A percentile compares a stretch with the other conserved stretches of the same genome.
Conservation (phyloP, 2,329 filamentous ascomycete species). For the Fusarium pseudocircinatum region DNA sequence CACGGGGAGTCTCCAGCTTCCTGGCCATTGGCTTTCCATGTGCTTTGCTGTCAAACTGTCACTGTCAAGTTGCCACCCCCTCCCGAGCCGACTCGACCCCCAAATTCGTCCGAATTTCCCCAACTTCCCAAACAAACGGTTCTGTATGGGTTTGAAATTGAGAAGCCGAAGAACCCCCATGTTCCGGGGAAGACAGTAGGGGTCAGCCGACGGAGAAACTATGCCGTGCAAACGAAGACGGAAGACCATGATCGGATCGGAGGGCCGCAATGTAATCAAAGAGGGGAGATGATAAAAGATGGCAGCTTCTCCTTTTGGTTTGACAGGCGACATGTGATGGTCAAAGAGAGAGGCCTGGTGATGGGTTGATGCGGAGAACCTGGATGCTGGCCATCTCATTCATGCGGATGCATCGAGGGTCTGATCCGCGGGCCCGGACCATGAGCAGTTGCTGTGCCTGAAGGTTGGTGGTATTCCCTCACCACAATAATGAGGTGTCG, state of each 20-base stretch:
- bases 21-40: constrained; percentile 10
- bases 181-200: constrained; percentile 20
- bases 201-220: constrained; percentile 38
- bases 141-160: constrained; percentile 9
- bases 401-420: constrained; percentile 33
- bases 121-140: constrained; percentile 32
- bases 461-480: constrained; percentile 15
- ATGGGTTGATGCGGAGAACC: constrained; percentile 42
- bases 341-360: constrained; percentile 27
- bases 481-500: constrained; percentile 19
- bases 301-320: constrained; percentile 30
- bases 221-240: constrained; percentile 19
- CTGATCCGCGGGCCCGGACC: constrained; percentile 30
- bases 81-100: constrained; percentile 7
- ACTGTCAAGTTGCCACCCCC: constrained; percentile 5
- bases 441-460: constrained; percentile 12
- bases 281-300: constrained; percentile 4
- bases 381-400: constrained; percentile 27
- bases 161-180: constrained; percentile 9
- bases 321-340: constrained; percentile 35
- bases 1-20: constrained; percentile 9
- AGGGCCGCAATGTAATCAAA: constrained; percentile 30
- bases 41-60: constrained; percentile 8
- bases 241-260: constrained; percentile 31
- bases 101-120: constrained; percentile 34